These are phyloP conservation scores for Lipomyces yarrowii DNA, from an alignment of 1,139 yeast genomes.

Conservation along the genomic window DNA sequence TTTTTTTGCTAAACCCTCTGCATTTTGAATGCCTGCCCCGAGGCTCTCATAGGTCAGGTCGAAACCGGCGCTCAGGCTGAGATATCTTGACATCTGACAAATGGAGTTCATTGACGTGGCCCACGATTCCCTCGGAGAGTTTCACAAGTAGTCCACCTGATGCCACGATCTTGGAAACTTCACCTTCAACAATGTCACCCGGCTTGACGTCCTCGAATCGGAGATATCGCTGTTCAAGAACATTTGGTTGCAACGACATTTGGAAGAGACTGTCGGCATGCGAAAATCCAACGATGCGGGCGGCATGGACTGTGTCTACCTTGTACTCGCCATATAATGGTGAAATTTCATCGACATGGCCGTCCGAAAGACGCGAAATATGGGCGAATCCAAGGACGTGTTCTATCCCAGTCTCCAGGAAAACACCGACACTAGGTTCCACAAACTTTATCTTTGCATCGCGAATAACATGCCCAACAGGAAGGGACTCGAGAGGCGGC, in stretches of 20 bases:
- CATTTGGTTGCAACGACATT: conserved; percentile 67
- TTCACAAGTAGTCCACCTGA: conserved; percentile 72
- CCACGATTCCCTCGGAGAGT: conserved; percentile 65
- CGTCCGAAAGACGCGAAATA: conserved; percentile 65
- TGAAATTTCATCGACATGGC: conserved; percentile 48
- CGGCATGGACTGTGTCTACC: conserved; percentile 67
- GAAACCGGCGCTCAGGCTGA: conserved; percentile 90
- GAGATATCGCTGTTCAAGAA: conserved; percentile 65
- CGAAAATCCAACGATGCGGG: conserved; percentile 76
- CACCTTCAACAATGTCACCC: conserved; percentile 64
- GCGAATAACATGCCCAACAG: conserved; percentile 73
- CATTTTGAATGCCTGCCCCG: no score
- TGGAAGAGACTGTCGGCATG: conserved; percentile 65
- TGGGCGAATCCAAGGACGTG: conserved; percentile 64
- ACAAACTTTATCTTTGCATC: conserved; percentile 58
- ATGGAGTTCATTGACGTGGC: conserved; percentile 72
- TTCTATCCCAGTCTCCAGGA: conserved; percentile 55
- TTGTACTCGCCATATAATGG: conserved; percentile 47
- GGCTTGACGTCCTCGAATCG: conserved; percentile 70
- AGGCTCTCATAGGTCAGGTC: conserved; percentile 76
- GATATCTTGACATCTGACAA: conserved; percentile 82
- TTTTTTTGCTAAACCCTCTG: no score
- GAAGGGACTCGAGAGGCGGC: conserved; percentile 66
- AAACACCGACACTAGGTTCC: conserved; percentile 46
- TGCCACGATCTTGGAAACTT: conserved; percentile 65